These are phyloP conservation scores for Lumnitzera racemosa DNA, from an alignment of 345 rosid species.

Conservation along the genomic window DNA sequence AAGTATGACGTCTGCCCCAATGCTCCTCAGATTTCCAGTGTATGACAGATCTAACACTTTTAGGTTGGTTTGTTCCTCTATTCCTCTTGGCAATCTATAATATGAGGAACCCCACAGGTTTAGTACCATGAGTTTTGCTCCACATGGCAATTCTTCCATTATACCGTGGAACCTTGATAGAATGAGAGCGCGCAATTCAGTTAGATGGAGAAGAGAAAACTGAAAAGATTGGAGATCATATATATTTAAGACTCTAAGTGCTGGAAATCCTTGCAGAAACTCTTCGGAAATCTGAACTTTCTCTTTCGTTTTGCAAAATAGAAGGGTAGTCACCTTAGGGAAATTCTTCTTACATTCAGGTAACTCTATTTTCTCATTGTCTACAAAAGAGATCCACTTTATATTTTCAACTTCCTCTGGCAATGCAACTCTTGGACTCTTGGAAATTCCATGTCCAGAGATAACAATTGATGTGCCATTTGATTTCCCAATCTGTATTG, in stretches of 20 bases:
- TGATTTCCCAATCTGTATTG: conserved; percentile 28
- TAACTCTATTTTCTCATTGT: conserved; percentile 18
- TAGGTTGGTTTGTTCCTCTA: conserved; percentile 22
- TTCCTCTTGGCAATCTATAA: conserved; percentile 20
- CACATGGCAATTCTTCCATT: conserved; percentile 24
- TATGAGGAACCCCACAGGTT: conserved; percentile 32
- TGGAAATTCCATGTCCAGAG: conserved; percentile 20
- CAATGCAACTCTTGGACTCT: conserved; percentile 16
- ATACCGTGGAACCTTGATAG: conserved; percentile 14
- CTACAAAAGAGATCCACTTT: conserved; percentile 32
- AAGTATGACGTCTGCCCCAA: conserved; percentile 21
- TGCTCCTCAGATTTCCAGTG: conserved; percentile 30
- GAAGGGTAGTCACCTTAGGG: conserved; percentile 17
- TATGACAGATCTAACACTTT: conserved; percentile 24
- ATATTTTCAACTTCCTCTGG: conserved; percentile 12
- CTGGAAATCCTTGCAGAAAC: conserved; percentile 24
- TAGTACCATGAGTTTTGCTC: conserved; percentile 24
- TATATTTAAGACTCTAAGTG: conserved; percentile 27
- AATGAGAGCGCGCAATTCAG: conserved; percentile 24
- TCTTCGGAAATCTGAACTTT: conserved; percentile 13
- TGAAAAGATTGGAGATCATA: conserved; percentile 29
- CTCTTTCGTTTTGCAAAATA: conserved; percentile 28
- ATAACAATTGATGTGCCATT: conserved; percentile 22
- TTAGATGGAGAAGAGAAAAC: conserved; percentile 19
- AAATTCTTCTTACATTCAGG: conserved; percentile 14